Conservation (phyloP, 495 filamentous ascomycete genomes). For the Penicillium roqueforti region DNA sequence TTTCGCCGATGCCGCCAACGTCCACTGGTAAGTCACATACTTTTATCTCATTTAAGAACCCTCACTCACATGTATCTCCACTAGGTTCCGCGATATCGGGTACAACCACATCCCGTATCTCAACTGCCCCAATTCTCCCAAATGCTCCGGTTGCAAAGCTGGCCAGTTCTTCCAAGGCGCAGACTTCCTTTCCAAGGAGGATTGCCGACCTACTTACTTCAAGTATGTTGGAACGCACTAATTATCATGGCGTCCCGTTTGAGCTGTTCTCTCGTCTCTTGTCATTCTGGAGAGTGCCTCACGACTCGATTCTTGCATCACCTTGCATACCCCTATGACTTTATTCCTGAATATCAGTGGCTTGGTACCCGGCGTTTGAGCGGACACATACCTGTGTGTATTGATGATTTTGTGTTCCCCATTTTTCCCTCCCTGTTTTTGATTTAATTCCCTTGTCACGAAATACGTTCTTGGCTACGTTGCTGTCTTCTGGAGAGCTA, state of each 20-base stretch:
- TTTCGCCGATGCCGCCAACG: slow-evolving; percentile 83
- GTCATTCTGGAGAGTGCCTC: slow-evolving; percentile 11
- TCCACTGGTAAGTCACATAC: slow-evolving; percentile 76
- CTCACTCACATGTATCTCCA: slow-evolving; percentile 14
- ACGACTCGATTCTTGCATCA: slow-evolving; percentile 26
- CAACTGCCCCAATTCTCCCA: slow-evolving; percentile 95
- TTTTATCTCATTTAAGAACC: not conserved
- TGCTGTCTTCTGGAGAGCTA: slow-evolving; percentile 14
- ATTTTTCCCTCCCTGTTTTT: slow-evolving; percentile 9
- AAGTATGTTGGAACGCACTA: slow-evolving; percentile 83
- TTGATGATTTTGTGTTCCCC: slow-evolving; percentile 21
- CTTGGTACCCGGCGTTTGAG: slow-evolving; percentile 31
- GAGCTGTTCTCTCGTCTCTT: slow-evolving; percentile 6
- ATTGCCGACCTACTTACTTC: slow-evolving; percentile 96
- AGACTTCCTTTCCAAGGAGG: slow-evolving; percentile 76
- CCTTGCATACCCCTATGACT: slow-evolving; percentile 28
- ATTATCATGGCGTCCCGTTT: slow-evolving; percentile 12
- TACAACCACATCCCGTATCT: slow-evolving; percentile 98
- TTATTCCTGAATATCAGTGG: slow-evolving; percentile 21
- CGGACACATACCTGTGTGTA: slow-evolving; percentile 26
- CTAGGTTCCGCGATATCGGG: slow-evolving; percentile 97
- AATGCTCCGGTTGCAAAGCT: slow-evolving; percentile 83
- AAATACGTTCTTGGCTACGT: slow-evolving; percentile 21
- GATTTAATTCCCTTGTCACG: slow-evolving; percentile 10
- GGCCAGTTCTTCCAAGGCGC: slow-evolving; percentile 88